These are phyloP conservation scores for Ophiostoma australiae DNA, from an alignment of 2,329 filamentous ascomycete species.

Conservation along the genomic window DNA sequence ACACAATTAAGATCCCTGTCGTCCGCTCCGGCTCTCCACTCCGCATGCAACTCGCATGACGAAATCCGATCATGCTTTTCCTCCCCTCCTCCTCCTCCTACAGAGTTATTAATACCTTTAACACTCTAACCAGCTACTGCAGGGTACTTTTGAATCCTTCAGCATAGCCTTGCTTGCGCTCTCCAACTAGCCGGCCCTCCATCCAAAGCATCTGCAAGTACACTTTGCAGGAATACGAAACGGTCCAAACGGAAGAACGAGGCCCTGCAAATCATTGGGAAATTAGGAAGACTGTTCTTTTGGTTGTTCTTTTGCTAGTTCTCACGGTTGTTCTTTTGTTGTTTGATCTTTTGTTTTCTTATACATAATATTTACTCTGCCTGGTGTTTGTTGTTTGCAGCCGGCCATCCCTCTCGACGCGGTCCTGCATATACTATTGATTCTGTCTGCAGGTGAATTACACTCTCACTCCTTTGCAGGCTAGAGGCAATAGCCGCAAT, in stretches of 20 bases:
- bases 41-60: not conserved
- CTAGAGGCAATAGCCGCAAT: not conserved
- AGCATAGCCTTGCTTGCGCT: not conserved
- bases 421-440: not conserved
- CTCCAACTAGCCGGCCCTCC: not conserved
- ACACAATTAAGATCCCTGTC: slow-evolving; percentile 5
- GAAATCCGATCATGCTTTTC: not conserved
- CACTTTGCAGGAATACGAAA: not conserved
- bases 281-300: not conserved
- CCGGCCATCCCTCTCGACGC: slow-evolving; percentile 1
- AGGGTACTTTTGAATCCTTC: not conserved
- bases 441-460: not conserved
- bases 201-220: not conserved
- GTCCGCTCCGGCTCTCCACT: slow-evolving; percentile 1
- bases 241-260: not conserved
- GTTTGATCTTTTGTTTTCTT: not conserved
- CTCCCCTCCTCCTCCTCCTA: not conserved
- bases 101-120: too few species aligned
- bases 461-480: not conserved
- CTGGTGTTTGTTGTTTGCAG: too few species aligned
- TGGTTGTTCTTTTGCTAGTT: too few species aligned
- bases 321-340: not conserved
- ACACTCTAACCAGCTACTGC: not conserved
- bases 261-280: too few species aligned
- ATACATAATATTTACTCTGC: too few species aligned